These are phyloP conservation scores for Setomelanomma holmii DNA, from an alignment of 2,329 filamentous ascomycete species.

Conservation along the genomic window DNA sequence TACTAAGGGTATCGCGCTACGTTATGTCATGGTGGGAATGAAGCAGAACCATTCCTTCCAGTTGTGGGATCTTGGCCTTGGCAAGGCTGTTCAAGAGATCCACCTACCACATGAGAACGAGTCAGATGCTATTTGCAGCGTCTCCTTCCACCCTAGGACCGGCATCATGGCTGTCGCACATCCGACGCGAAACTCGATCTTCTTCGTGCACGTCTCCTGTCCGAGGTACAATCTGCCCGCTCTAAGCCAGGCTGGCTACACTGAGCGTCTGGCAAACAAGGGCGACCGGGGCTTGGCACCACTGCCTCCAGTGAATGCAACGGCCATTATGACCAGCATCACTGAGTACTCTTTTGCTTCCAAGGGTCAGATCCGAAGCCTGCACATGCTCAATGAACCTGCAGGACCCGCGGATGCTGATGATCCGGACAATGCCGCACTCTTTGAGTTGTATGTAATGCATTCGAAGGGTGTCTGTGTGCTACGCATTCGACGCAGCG, in stretches of 20 bases:
- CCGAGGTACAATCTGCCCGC: conserved; percentile 84
- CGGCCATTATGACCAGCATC: conserved; percentile 95
- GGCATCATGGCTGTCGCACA: conserved; percentile 96
- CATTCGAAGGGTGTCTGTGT: conserved; percentile 97
- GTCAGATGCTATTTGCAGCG: conserved; percentile 96
- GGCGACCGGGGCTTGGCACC: conserved; percentile 60
- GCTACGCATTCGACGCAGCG: conserved; percentile 81
- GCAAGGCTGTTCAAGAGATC: conserved; percentile 95
- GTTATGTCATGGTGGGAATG: conserved; percentile 96
- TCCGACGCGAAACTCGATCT: conserved; percentile 95
- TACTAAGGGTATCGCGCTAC: conserved; percentile 84
- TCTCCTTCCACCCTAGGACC: conserved; percentile 89
- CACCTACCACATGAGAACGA: conserved; percentile 96
- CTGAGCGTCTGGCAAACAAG: conserved; percentile 73
- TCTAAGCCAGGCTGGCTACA: conserved; percentile 87
- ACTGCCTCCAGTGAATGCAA: conserved; percentile 84
- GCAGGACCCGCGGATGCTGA: conserved; percentile 65
- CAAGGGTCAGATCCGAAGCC: conserved; percentile 84
- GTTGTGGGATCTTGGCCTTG: conserved; percentile 95
- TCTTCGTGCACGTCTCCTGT: conserved; percentile 93
- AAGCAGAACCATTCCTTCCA: conserved; percentile 99
- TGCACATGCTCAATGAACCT: conserved; percentile 83
- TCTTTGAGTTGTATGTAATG: conserved; percentile 97
- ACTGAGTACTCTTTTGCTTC: conserved; percentile 92
- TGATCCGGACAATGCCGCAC: conserved; percentile 68